Percentiles rank a stretch among this genome's conserved stretches.
These are phyloP conservation scores for Petunia secreta DNA, from an alignment of 257 asterid species.

Conservation along the genomic window DNA sequence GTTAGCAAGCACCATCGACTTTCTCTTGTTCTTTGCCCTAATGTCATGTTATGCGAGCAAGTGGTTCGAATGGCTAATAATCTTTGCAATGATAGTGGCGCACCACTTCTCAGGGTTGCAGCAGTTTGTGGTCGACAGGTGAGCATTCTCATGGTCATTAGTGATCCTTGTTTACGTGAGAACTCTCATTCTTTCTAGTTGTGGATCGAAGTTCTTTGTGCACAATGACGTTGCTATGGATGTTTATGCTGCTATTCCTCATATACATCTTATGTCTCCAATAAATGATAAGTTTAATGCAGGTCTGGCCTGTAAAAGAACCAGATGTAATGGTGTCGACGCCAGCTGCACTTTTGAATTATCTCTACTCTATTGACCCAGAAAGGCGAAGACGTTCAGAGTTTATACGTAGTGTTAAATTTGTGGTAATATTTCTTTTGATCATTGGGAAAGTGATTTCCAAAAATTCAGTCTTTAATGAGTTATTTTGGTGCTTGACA, in stretches of 20 bases:
- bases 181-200: background rate
- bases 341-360: constrained; percentile 87
- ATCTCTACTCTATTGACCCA: constrained; percentile 71
- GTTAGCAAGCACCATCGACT: constrained; percentile 39
- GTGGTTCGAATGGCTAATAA: constrained; percentile 91
- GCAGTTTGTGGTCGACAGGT: constrained; percentile 96
- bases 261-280: constrained; percentile 3
- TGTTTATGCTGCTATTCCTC: background rate
- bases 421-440: constrained; percentile 61
- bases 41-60: constrained; percentile 96
- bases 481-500: constrained; percentile 31
- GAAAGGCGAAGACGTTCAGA: constrained; percentile 56
- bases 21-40: constrained; percentile 92
- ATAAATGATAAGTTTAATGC: constrained; percentile 40
- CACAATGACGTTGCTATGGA: background rate
- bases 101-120: constrained; percentile 68
- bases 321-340: constrained; percentile 92
- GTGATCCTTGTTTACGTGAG: background rate
- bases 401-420: constrained; percentile 71
- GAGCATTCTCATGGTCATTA: constrained; percentile 19
- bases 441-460: constrained; percentile 18
- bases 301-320: constrained; percentile 80
- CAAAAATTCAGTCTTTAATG: constrained; percentile 19
- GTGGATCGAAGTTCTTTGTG: constrained; percentile 7
- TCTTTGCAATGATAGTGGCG: constrained; percentile 56